Evolutionary conservation across 352 stramenopile genomes (phyloP).

Genomic region (Bremia lactucae): DNA sequence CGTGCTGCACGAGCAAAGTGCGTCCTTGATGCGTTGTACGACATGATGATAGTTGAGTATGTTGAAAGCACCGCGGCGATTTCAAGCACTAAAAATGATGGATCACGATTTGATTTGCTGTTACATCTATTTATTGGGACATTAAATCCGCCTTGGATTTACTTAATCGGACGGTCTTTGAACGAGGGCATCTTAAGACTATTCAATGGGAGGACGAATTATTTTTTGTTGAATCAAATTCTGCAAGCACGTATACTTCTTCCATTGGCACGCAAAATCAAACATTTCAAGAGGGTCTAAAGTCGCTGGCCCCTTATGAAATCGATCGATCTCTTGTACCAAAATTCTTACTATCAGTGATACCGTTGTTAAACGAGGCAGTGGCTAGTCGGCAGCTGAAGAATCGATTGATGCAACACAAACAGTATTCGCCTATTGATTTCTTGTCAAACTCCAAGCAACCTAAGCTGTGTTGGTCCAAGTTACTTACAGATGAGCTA

Average conservation of each 20-base stretch:
- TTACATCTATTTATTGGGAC: constrained; percentile 33
- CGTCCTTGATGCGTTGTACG: constrained; percentile 35
- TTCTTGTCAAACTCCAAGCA: constrained; percentile 1
- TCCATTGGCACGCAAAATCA: constrained; percentile 13
- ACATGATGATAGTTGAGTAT: constrained; percentile 27
- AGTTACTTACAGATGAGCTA: constrained; percentile 11
- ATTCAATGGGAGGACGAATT: constrained; percentile 36
- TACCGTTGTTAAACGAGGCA: constrained; percentile 30
- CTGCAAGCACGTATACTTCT: constrained; percentile 4
- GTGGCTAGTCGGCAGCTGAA: constrained; percentile 56
- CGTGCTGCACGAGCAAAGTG: constrained; percentile 28
- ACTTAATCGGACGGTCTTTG: constrained; percentile 41
- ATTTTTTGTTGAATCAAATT: constrained; percentile 33
- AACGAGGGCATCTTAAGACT: constrained; percentile 26
- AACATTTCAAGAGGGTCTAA: constrained; percentile 33
- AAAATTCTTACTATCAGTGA: constrained; percentile 27
- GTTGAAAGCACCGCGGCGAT: constrained; percentile 18
- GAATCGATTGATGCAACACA: constrained; percentile 42
- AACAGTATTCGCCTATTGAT: constrained; percentile 4
- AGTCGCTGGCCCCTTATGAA: constrained; percentile 33
- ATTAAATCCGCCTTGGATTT: constrained; percentile 35
- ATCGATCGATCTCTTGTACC: constrained; percentile 28
- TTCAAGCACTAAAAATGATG: background rate
- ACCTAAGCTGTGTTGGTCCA: constrained; percentile 1
- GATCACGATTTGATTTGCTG: constrained; percentile 36